phyloP scores from a whole-genome alignment of 176 grass and related monocot genomes.

The Alopecurus myosuroides region DNA sequence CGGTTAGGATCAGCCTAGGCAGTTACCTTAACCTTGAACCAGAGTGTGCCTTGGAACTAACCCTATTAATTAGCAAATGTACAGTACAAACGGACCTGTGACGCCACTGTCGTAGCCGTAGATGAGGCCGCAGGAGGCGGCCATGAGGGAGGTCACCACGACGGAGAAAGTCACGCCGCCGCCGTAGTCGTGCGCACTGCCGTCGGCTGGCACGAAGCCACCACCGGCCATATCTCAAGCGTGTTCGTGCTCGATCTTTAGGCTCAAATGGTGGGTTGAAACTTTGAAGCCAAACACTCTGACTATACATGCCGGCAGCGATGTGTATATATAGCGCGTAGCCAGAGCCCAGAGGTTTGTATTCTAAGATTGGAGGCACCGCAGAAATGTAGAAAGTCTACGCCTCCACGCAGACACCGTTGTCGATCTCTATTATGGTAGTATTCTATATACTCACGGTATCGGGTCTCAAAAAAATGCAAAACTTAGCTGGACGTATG shows the following conservation, averaged over 20 bases:
- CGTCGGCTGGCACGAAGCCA: not conserved
- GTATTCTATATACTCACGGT: not conserved
- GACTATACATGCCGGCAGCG: not conserved
- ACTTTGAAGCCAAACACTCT: not conserved
- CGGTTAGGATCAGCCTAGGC: not conserved
- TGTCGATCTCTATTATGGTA: not conserved
- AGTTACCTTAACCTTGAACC: not conserved
- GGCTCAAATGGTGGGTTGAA: not conserved
- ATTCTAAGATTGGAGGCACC: not conserved
- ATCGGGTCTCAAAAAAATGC: not conserved
- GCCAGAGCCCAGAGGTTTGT: not conserved
- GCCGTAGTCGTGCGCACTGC: slow-evolving; percentile 11
- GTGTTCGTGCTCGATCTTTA: not conserved
- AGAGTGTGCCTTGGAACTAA: not conserved
- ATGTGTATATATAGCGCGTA: not conserved
- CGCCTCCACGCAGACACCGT: not conserved
- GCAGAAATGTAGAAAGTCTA: not conserved
- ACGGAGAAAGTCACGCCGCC: slow-evolving; percentile 28
- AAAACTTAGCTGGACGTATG: not conserved
- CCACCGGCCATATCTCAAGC: not conserved
- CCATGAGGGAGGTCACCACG: slow-evolving; percentile 39
- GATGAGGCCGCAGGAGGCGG: slow-evolving; percentile 47
- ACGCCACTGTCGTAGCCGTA: slow-evolving; percentile 44
- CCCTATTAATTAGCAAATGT: not conserved
- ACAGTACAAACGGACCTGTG: slow-evolving; percentile 9